Base-by-base conservation (phyloP, 352 stramenopile species). In the Phytophthora colocasiae region DNA sequence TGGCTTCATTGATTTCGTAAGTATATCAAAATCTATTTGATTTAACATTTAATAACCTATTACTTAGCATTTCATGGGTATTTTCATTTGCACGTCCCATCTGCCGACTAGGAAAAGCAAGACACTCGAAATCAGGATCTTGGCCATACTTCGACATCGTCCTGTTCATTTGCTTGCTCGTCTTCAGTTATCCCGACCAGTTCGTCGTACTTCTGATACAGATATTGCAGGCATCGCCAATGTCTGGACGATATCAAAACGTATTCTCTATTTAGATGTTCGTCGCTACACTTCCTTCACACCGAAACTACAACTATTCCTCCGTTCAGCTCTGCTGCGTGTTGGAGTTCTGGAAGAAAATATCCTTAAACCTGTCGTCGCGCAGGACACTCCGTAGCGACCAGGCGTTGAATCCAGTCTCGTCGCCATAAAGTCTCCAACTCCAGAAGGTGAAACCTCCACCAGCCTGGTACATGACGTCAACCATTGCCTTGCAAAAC, bases 361-460 rank as follows among this genome's bases (percentile, higher is more conserved):
- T 75, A 40, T 26, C 38, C 41, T 63, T 71, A 26, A 79, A 46
- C 2, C 63, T 59, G 41, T 72, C 62, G 45, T 89, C 78, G 17
- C 80, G 76, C n/a, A 92, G 44, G 32, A 91, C 62, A 55, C 65
- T 89, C 9, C 78, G 81, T 45, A 91, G 66, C 19, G 82, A 91
- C 84, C 85, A 93, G 15, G 63, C 72, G 51, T 90, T 86, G 51
- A 83, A 75, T 19, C 75, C 80, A 4, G 53, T 59, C 62, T 90
- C 82, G 44, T 91, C 85, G 17, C 70, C 81, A 39, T 85, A 80
- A 48, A 89, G 63, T 22, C 79, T 72, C 85, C 82, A 91, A 64
- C 71, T 89, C 85, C 85, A 93, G 71, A 90, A 91, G 22, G 82
- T 78, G 58, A 71, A 91, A 50, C 85, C 82, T n/a, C 65, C 85